Conservation (phyloP, 345 rosid species). For the Ceriops decandra region DNA sequence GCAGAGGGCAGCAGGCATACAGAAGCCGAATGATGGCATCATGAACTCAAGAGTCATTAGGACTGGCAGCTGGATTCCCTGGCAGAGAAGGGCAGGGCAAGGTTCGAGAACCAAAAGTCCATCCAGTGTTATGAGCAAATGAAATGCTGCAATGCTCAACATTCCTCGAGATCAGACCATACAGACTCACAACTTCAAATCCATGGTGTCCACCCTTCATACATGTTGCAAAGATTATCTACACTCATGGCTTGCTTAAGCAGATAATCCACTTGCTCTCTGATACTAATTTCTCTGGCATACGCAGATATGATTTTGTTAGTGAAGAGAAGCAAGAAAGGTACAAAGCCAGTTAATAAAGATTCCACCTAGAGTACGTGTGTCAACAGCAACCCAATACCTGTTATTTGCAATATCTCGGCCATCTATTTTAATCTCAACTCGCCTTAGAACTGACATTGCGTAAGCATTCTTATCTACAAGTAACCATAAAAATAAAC, state of each 20-base stretch:
- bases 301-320: conserved; percentile 2
- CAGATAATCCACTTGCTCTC: conserved; percentile 85
- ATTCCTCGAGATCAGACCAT: background rate
- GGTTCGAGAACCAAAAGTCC: conserved; percentile 1
- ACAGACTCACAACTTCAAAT: conserved; percentile 40
- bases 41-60: background rate
- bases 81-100: conserved; percentile 3
- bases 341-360: background rate
- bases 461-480: conserved; percentile 87
- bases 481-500: background rate
- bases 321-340: background rate
- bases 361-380: background rate
- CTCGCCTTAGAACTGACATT: conserved; percentile 61
- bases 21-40: background rate
- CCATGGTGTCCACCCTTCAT: conserved; percentile 99
- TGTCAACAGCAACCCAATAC: conserved; percentile 30
- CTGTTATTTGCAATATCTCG: conserved; percentile 58
- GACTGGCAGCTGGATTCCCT: background rate
- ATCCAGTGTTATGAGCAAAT: background rate
- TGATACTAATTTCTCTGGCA: conserved; percentile 58
- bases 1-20: background rate
- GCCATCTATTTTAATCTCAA: conserved; percentile 87
- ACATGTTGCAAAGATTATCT: conserved; percentile 96
- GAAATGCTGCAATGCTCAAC: conserved; percentile 4
- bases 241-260: conserved; percentile 77